Evolutionary conservation across 331 rosid genomes (phyloP), one percentile per base, ranked within the genome.

Genomic region (Spiraea crenata): DNA sequence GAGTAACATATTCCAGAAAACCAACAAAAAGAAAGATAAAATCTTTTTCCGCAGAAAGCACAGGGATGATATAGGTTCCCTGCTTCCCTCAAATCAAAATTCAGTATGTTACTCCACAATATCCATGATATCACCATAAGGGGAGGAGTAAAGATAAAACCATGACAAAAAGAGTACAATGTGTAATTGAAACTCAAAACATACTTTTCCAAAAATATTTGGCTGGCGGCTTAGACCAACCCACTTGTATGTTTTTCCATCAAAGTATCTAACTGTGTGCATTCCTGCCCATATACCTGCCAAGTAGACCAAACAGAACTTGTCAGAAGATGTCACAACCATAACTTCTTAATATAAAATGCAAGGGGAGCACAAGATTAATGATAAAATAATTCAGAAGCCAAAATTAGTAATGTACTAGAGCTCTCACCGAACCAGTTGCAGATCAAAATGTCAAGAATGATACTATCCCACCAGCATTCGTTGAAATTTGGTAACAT

Each of bases 281-380:
- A 95, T 95, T 80, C 99, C 99, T 34, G 99, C 99, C 98, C 99
- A 95, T 65, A 95, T 95, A 72, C 99, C 99, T 91, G 91, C 74
- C 79, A 42, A 57, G 50, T 20, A 61, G 55, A 76, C 19, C 62
- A 65, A 70, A 65, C 60, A 75, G 66, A 58, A 57, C 13, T 67
- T 37, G 57, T 74, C 73, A 67, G 44, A 73, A 51, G 34, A 55
- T 39, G 40, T 20, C 7, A 3, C 39, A 52, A 40, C 16, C 6
- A 40, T 40, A 17, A 19, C 13, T 20, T 40, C 7, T 52, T 54
- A 3, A 54, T 13, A 8, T 17, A 17, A 55, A 39, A 49, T 52
- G 11, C 25, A 38, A 7, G 13, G 8, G 10, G 42, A 69, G 65
- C 55, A n/a, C 65, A 31, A 8, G 3, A 7, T 13, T 17, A 57